Evolutionary conservation across 73 alveolate species (phyloP).

Genomic region (Blepharisma stoltei): DNA sequence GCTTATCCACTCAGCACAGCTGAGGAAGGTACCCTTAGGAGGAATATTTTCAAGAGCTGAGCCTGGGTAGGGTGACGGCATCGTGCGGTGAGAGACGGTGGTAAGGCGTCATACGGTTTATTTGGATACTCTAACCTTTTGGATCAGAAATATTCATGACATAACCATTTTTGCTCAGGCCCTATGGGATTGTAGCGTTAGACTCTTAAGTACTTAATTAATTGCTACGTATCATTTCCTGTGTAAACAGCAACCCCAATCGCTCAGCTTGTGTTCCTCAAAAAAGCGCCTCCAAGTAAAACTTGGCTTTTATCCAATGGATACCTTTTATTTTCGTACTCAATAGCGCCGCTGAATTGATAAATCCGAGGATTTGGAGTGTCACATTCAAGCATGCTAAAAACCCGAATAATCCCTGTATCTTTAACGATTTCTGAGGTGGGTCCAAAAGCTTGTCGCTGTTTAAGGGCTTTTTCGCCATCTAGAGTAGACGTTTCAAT

Average conservation of each 20-base stretch:
- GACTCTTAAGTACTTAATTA: too few species aligned
- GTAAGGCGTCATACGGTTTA: too few species aligned
- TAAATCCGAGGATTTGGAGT: constrained; percentile 26
- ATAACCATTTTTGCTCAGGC: too few species aligned
- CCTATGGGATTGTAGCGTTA: too few species aligned
- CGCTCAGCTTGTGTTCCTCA: constrained; percentile 85
- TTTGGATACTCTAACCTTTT: too few species aligned
- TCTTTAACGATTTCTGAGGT: not conserved
- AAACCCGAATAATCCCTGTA: not conserved
- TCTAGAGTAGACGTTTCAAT: constrained; percentile 94
- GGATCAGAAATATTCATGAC: too few species aligned
- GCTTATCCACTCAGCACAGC: too few species aligned
- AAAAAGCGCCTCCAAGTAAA: constrained; percentile 88
- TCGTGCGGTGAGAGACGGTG: too few species aligned
- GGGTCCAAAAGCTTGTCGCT: constrained; percentile 51
- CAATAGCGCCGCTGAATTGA: not conserved
- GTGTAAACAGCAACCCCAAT: constrained; percentile 92
- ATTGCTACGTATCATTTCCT: constrained; percentile 93
- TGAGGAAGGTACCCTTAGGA: too few species aligned
- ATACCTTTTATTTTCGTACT: not conserved
- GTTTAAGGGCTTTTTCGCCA: constrained; percentile 97
- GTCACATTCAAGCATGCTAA: not conserved
- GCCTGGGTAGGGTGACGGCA: too few species aligned
- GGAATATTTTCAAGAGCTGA: too few species aligned
- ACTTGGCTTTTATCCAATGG: constrained; percentile 65